These are phyloP conservation scores for Kluyveromyces siamensis DNA, from an alignment of 805 yeast species.

Conservation along the genomic window DNA sequence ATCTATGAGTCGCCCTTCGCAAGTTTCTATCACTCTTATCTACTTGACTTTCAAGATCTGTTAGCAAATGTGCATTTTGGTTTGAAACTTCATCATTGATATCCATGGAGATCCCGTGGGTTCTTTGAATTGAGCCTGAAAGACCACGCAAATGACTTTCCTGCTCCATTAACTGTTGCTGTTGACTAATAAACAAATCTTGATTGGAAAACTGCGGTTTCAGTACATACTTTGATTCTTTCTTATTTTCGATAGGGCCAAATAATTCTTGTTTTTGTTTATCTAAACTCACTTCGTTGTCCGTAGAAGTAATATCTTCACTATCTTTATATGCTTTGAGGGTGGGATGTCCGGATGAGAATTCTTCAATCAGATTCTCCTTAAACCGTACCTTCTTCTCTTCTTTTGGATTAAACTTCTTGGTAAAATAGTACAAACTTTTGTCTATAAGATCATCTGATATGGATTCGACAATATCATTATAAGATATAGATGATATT, in stretches of 20 bases:
- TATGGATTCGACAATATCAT: conserved; percentile 9
- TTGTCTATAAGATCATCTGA: conserved; percentile 10
- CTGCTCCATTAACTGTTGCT: conserved; percentile 39
- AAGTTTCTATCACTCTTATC: conserved; percentile 35
- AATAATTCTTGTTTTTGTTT: conserved; percentile 1
- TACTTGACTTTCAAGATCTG: conserved; percentile 41
- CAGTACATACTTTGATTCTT: not conserved
- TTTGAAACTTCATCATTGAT: conserved; percentile 41
- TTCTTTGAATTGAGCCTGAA: conserved; percentile 35
- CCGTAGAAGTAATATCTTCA: not conserved
- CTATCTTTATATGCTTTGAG: conserved; percentile 22
- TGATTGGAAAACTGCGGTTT: conserved; percentile 23
- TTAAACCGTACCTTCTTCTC: conserved; percentile 19
- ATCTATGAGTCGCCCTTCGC: conserved; percentile 32
- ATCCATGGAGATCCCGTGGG: conserved; percentile 36
- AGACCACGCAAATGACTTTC: conserved; percentile 35
- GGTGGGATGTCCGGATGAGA: conserved; percentile 4
- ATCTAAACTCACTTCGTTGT: not conserved
- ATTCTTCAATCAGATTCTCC: conserved; percentile 12
- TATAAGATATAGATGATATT: conserved; percentile 7
- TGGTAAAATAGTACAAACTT: conserved; percentile 8
- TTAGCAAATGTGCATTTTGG: conserved; percentile 37
- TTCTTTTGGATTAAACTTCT: conserved; percentile 1
- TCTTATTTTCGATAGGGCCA: not conserved
- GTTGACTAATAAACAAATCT: conserved; percentile 34